phyloP scores from a whole-genome alignment of 1,139 yeast genomes.

The Sugiyamaella japonica region DNA sequence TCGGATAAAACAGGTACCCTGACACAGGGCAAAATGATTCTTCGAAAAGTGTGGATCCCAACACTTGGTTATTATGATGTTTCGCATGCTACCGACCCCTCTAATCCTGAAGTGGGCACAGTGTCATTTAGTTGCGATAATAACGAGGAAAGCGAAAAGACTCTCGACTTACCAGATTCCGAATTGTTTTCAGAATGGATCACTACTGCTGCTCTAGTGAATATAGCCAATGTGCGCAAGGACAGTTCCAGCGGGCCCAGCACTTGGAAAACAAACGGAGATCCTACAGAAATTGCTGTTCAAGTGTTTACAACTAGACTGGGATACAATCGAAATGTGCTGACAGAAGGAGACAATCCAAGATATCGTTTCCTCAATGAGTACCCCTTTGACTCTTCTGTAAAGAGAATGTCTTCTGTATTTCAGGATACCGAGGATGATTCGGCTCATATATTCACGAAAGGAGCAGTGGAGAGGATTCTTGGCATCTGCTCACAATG shows the following conservation, averaged over 20 bases:
- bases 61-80: slow-evolving; percentile 65
- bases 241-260: slow-evolving; percentile 41
- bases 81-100: slow-evolving; percentile 62
- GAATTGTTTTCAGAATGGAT: slow-evolving; percentile 51
- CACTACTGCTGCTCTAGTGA: slow-evolving; percentile 65
- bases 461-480: slow-evolving; percentile 80
- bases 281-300: slow-evolving; percentile 82
- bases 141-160: slow-evolving; percentile 37
- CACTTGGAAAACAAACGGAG: slow-evolving; percentile 77
- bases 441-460: slow-evolving; percentile 52
- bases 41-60: slow-evolving; percentile 76
- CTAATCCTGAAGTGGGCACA: slow-evolving; percentile 58
- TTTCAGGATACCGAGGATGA: slow-evolving; percentile 46
- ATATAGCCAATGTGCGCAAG: slow-evolving; percentile 61
- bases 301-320: slow-evolving; percentile 68
- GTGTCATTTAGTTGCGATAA: slow-evolving; percentile 33
- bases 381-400: slow-evolving; percentile 75
- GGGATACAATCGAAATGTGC: slow-evolving; percentile 47
- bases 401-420: slow-evolving; percentile 72
- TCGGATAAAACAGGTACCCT: slow-evolving; percentile 75
- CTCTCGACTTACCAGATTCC: slow-evolving; percentile 27
- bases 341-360: slow-evolving; percentile 41
- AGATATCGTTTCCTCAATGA: slow-evolving; percentile 54
- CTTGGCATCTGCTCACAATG: slow-evolving; percentile 58
- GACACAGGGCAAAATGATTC: slow-evolving; percentile 79